Percentiles rank a stretch among this genome's conserved stretches.
Evolutionary conservation across 306 rosid species (phyloP).

Genomic region (Quercus gilva): DNA sequence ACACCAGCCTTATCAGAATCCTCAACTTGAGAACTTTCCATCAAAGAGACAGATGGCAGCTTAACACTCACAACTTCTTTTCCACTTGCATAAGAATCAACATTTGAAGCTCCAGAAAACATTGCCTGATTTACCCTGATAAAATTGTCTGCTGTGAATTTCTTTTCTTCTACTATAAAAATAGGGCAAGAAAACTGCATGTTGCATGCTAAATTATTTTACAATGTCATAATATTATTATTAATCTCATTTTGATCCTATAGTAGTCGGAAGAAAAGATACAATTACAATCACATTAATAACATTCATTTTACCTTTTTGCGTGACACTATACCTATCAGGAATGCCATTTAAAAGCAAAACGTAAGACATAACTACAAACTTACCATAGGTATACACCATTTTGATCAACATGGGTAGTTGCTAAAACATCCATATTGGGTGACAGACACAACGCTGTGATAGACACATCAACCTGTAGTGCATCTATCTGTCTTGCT

Average conservation of each 20-base stretch:
- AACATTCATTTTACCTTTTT: neutral
- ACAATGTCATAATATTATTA: neutral
- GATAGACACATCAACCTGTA: slow-evolving; percentile 74
- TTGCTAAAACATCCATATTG: slow-evolving; percentile 87
- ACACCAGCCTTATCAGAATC: slow-evolving; percentile 29
- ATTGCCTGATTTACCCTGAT: slow-evolving; percentile 69
- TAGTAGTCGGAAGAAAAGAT: neutral
- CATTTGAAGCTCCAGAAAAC: slow-evolving; percentile 64
- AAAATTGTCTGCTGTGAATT: slow-evolving; percentile 20
- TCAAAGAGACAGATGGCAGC: slow-evolving; percentile 73
- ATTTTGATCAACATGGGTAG: slow-evolving; percentile 89
- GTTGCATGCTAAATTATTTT: neutral
- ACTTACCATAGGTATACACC: slow-evolving; percentile 89
- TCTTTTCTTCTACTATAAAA: neutral
- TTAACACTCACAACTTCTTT: slow-evolving; percentile 68
- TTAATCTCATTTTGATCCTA: neutral
- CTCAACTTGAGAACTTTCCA: slow-evolving; percentile 45
- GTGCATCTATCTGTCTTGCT: slow-evolving; percentile 84
- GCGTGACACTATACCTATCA: neutral
- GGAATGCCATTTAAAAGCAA: slow-evolving; percentile 10
- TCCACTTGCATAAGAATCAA: slow-evolving; percentile 81
- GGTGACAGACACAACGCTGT: slow-evolving; percentile 87
- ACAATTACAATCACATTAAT: neutral
- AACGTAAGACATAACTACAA: slow-evolving; percentile 10
- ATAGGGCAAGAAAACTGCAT: neutral